Percentiles rank a stretch among this genome's conserved stretches.
Evolutionary conservation across 208 protist species (phyloP).

Genomic region (Trypanosoma rangeli): DNA sequence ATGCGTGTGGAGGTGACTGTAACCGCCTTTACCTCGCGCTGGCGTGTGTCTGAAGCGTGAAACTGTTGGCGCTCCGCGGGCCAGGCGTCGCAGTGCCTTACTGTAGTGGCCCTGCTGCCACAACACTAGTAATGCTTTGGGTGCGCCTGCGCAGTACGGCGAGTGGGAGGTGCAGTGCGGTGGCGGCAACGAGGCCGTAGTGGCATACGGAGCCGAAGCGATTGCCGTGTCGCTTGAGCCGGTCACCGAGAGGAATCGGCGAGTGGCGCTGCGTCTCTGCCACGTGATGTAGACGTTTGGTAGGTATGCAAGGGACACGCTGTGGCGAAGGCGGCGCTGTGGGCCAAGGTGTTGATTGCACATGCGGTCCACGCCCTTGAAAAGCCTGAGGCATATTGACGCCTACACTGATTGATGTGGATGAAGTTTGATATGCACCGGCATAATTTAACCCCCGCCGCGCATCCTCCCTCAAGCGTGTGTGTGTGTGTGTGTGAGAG

Average conservation of each 20-base stretch:
- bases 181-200: slow-evolving; percentile 1
- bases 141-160: not conserved
- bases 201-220: slow-evolving; percentile 8
- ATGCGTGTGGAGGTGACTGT: slow-evolving; percentile 22
- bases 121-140: not conserved
- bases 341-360: slow-evolving; percentile 24
- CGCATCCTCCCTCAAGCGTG: no score
- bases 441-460: no score
- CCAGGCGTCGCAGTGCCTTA: not conserved
- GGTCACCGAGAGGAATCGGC: not conserved
- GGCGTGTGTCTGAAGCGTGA: slow-evolving; percentile 18
- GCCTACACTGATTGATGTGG: not conserved
- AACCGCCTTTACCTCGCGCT: slow-evolving; percentile 12
- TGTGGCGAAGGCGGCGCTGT: slow-evolving; percentile 13
- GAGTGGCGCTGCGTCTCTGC: slow-evolving; percentile 8
- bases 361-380: slow-evolving; percentile 13
- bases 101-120: not conserved
- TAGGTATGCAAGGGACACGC: slow-evolving; percentile 7
- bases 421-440: no score
- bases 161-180: not conserved
- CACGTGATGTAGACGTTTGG: slow-evolving; percentile 19
- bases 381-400: not conserved
- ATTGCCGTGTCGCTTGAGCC: slow-evolving; percentile 14
- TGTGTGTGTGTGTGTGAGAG: no score
- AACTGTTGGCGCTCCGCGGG: slow-evolving; percentile 1